Evolutionary conservation across 805 yeast species (phyloP).

Genomic region (Candida alai): DNA sequence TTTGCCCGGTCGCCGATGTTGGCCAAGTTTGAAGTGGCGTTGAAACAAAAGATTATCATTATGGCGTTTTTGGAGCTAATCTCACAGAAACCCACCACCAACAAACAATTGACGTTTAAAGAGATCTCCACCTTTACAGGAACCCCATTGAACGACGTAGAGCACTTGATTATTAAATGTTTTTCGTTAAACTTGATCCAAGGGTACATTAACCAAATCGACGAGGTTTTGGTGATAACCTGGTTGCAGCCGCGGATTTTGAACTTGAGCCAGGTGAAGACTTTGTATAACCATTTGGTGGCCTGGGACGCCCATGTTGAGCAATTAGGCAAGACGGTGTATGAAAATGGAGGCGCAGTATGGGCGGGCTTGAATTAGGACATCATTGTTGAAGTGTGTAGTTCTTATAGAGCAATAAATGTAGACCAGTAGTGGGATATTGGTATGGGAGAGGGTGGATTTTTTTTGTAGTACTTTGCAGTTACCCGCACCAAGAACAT

Average conservation of each 20-base stretch:
- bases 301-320: slow-evolving; percentile 79
- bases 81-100: slow-evolving; percentile 69
- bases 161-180: slow-evolving; percentile 87
- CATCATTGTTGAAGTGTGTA: too few species aligned
- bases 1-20: slow-evolving; percentile 49
- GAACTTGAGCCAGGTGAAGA: slow-evolving; percentile 72
- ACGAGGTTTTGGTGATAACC: slow-evolving; percentile 68
- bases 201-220: slow-evolving; percentile 90
- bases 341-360: slow-evolving; percentile 36
- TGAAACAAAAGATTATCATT: slow-evolving; percentile 86
- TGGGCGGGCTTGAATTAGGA: slow-evolving; percentile 35
- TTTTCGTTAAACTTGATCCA: slow-evolving; percentile 76
- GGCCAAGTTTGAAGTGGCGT: slow-evolving; percentile 54
- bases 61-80: slow-evolving; percentile 89
- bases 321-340: slow-evolving; percentile 44
- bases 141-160: slow-evolving; percentile 70
- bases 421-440: too few species aligned
- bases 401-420: too few species aligned
- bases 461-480: too few species aligned
- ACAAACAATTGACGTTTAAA: slow-evolving; percentile 66
- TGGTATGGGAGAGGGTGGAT: too few species aligned
- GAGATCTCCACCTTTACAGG: slow-evolving; percentile 71
- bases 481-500: too few species aligned
- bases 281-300: slow-evolving; percentile 68
- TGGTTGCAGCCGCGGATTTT: slow-evolving; percentile 98